phyloP scores from a whole-genome alignment of 108 stramenopile genomes.

The Chaetoceros muelleri region DNA sequence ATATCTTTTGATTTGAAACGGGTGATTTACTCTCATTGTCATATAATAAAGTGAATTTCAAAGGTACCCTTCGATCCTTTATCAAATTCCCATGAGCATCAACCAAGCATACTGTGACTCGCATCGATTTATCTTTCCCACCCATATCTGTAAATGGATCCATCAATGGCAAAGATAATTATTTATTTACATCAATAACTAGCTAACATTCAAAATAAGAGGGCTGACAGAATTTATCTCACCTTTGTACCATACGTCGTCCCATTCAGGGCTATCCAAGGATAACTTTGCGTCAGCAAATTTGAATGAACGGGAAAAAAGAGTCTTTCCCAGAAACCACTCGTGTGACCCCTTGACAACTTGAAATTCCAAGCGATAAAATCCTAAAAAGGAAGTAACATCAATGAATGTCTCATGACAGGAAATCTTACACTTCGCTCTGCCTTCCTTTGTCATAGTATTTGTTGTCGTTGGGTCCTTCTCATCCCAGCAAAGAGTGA shows the following conservation, averaged over 20 bases:
- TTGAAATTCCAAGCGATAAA: neutral
- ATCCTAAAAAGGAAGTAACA: conserved; percentile 3
- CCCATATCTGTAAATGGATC: too few relatives aligned
- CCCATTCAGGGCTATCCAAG: conserved; percentile 29
- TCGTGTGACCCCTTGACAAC: neutral
- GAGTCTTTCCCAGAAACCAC: neutral
- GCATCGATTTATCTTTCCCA: conserved; percentile 81
- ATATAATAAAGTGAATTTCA: conserved; percentile 29
- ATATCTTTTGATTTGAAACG: conserved; percentile 70
- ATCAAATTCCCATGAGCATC: conserved; percentile 32
- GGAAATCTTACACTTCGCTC: conserved; percentile 17
- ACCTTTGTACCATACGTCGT: conserved; percentile 79
- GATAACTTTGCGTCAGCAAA: conserved; percentile 38
- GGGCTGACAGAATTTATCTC: too few relatives aligned
- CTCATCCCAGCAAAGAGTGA: neutral
- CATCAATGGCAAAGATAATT: too few relatives aligned
- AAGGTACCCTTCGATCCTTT: conserved; percentile 24
- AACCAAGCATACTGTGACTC: conserved; percentile 36
- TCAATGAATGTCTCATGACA: neutral
- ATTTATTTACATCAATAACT: too few relatives aligned
- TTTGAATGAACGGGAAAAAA: conserved; percentile 8
- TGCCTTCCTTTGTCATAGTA: neutral
- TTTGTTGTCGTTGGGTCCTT: too few relatives aligned
- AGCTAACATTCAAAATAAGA: too few relatives aligned
- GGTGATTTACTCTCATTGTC: conserved; percentile 1